phyloP scores from a whole-genome alignment of 2,329 filamentous ascomycete species.

The Beauveria varroae region DNA sequence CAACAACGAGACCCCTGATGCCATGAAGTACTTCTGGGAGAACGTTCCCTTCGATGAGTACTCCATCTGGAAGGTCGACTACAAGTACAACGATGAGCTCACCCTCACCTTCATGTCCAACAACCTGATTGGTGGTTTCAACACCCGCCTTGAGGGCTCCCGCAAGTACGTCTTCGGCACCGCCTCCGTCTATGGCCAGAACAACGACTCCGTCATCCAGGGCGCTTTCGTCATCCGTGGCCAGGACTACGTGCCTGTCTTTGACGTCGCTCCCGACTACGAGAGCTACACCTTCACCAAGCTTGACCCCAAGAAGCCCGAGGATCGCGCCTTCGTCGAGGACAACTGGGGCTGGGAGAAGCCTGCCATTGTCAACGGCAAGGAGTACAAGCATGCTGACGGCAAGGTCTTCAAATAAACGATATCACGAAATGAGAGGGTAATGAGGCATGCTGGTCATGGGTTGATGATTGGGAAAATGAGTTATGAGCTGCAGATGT shows the following conservation, averaged over 20 bases:
- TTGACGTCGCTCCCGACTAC: slow-evolving; percentile 94
- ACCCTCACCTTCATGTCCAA: slow-evolving; percentile 97
- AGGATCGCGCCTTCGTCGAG: slow-evolving; percentile 80
- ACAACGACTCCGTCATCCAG: slow-evolving; percentile 83
- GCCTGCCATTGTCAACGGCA: slow-evolving; percentile 70
- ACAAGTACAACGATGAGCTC: slow-evolving; percentile 99
- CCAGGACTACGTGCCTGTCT: slow-evolving; percentile 76
- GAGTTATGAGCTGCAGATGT: slow-evolving; percentile 13
- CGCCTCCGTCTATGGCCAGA: slow-evolving; percentile 79
- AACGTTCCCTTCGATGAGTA: slow-evolving; percentile 91
- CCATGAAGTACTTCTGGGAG: slow-evolving; percentile 98
- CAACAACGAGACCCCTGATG: slow-evolving; percentile 79
- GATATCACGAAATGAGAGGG: slow-evolving; percentile 16
- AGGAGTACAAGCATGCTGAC: slow-evolving; percentile 80
- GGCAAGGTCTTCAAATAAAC: slow-evolving; percentile 99
- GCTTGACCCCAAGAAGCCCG: slow-evolving; percentile 80
- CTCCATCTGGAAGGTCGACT: slow-evolving; percentile 88
- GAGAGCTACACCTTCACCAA: slow-evolving; percentile 96
- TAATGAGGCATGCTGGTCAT: slow-evolving; percentile 27
- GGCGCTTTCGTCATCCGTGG: slow-evolving; percentile 95
- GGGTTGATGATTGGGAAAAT: slow-evolving; percentile 15
- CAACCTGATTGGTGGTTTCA: slow-evolving; percentile 98
- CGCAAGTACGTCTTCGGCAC: slow-evolving; percentile 97
- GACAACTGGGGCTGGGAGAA: slow-evolving; percentile 91
- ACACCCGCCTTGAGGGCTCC: slow-evolving; percentile 90